Evolutionary conservation across 495 filamentous ascomycete species (phyloP), one percentile per base, ranked within the genome.

Genomic region (Neurospora cerealis): DNA sequence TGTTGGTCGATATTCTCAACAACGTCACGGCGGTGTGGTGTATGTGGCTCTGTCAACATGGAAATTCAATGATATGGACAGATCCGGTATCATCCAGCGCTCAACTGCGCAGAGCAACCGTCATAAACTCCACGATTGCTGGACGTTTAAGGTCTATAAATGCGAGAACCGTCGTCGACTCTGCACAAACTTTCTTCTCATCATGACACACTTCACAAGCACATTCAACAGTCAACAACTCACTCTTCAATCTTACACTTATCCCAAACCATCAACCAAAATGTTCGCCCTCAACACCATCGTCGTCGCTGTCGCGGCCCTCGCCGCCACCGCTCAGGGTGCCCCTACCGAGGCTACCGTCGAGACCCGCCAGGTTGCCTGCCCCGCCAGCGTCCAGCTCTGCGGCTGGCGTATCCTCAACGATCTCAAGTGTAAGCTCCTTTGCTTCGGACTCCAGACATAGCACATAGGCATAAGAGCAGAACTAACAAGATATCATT

Each of bases 351-450:
- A 72, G 1, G 19, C 34, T n/a, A 28, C 34, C 46, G 17, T 72
- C 46, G 37, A 28, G 17, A 15, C 71, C 8, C 71, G 71, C 48
- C 28, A 72, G n/a, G n/a, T 66, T 0, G 48, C 71, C 10, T 39
- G 46, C 46, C 37, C 54, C 1, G 9, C 28, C 46, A 36, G 39
- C n/a, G 48, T 69, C 36, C 32, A 69, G 48, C 28, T 44, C 4
- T 72, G 71, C 48, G 71, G 71, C 46, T 72, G 42, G 71, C 38
- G 21, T 42, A 69, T 72, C 24, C 1, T 72, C 9, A 60, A 72
- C 34, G 24, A 38, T 0, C 19, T 24, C 6, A 13, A 69, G 5
- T 72, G 71, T 72, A 69, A n/a, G 71, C 2, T 48, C 15, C 0
- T 38, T 38, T 24, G 4, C 42, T 40, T 19, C 36, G 21, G 7